Percentiles rank a stretch among this genome's conserved stretches.
Conservation (phyloP, 1,284 basidiomycete species). For the Coriolopsis trogii region DNA sequence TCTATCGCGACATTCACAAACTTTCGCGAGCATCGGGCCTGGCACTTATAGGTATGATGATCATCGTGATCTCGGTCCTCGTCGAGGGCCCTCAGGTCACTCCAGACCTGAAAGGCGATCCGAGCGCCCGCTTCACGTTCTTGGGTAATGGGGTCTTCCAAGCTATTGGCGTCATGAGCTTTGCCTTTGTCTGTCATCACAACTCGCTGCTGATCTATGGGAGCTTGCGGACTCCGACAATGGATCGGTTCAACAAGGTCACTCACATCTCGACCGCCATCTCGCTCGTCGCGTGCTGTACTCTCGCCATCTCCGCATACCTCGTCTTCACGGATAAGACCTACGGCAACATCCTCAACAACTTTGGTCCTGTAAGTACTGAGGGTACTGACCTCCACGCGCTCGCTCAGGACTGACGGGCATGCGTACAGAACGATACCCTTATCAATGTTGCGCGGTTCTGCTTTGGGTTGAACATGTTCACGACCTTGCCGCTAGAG, state of each 20-base stretch:
- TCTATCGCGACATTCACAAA: constrained; percentile 98
- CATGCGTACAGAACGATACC: constrained; percentile 61
- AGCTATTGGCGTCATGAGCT: constrained; percentile 94
- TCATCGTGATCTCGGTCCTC: constrained; percentile 90
- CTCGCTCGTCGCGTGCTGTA: constrained; percentile 80
- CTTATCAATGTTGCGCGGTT: constrained; percentile 94
- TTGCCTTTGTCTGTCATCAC: constrained; percentile 94
- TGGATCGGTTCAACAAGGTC: constrained; percentile 92
- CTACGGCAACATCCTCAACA: constrained; percentile 92
- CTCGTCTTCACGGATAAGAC: constrained; percentile 95
- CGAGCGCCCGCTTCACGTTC: constrained; percentile 70
- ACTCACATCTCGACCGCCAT: constrained; percentile 90
- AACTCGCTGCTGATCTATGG: constrained; percentile 96
- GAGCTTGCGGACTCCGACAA: constrained; percentile 87
- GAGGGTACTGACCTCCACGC: neutral
- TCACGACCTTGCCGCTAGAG: constrained; percentile 92
- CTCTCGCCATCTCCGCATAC: constrained; percentile 91
- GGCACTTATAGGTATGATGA: constrained; percentile 89
- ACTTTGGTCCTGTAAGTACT: constrained; percentile 71
- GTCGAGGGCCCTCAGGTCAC: constrained; percentile 86
- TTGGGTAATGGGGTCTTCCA: constrained; percentile 82
- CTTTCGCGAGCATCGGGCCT: constrained; percentile 91
- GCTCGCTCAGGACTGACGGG: neutral
- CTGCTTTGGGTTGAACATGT: constrained; percentile 98
- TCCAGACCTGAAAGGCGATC: constrained; percentile 77